Base-by-base conservation (phyloP, 2,329 filamentous ascomycete genomes). In the Neophaeococcomyces mojaviensis region DNA sequence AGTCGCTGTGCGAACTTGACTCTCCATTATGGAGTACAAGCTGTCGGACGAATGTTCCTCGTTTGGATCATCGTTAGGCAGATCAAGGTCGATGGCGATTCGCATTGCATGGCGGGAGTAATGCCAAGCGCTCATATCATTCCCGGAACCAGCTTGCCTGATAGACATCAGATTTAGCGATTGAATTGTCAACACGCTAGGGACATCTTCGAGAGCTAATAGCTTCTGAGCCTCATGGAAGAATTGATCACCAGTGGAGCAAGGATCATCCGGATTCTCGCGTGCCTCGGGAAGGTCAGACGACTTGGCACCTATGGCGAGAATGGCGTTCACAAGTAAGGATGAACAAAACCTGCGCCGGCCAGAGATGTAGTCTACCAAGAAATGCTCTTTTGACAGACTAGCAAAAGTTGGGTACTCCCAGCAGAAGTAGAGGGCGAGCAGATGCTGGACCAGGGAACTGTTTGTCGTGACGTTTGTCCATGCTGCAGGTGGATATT, bases 151-250 rank as follows among this genome's bases (percentile, higher is more conserved):
- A 28, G 45, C 45, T 37, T 47, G 45, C 15, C 45, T 35, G 37
- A 47, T 38, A 3, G 45, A 42, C 43, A 68, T 53, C 15, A 68
- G 57, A 0, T 51, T 52, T 5, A 67, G 48, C 1, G 64, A 58
- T 44, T 68, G 65, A 6, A 68, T 60, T 0, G 64, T 68, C 0
- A 64, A 65, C 8, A 68, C 58, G 3, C 54, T 64, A 0, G 65
- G 65, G 0, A 63, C 63, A 16, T 55, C 53, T 5, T 63, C 56
- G 2, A 64, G 48, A 2, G 28, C 39, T 8, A 42, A 37, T 26
- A 47, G 34, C 20, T 38, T 40, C 32, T 47, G 45, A 13, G 45
- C 45, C 20, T 47, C 38, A 13, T 42, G 16, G 16, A 42, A 47
- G 22, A 65, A 66, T 0, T 47, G 26, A 4, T 55, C 57, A 0